Base-by-base conservation (phyloP, 257 asterid species). In the Nicotiana attenuata region DNA sequence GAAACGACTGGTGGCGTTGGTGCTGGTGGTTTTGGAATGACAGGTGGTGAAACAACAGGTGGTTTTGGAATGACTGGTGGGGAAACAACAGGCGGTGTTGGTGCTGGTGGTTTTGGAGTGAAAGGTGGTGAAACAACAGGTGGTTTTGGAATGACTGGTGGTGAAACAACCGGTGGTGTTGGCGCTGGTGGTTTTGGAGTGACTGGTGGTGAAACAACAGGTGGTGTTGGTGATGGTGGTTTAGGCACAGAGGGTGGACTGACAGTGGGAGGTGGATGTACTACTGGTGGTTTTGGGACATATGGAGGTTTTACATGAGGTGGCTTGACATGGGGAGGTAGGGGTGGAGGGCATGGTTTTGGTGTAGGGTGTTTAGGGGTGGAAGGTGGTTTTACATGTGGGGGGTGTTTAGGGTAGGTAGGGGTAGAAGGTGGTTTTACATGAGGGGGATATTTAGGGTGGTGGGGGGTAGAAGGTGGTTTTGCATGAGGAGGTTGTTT, bases 261-360 rank as follows among this genome's bases (percentile, higher is more conserved):
- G 56, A 68, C 31, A 68, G 53, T 0, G 88, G 91, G 31, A 87
- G 91, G 7, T 16, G 92, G 92, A 0, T 77, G 17, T 2, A 85
- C 83, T 5, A 81, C 5, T 0, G 91, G 93, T 9, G 93, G 93
- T 31, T 83, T 84, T 47, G 84, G 87, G 9, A 78, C 20, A 41
- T n/a, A n/a, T 7, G 86, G 89, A 55, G 89, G 89, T 4, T 7
- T 22, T 0, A 56, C 79, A 33, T 76, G 53, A n/a, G 88, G 85
- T 2, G 87, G 82, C 0, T 81, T 38, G 47, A 78, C 81, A 26
- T 53, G 17, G 0, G 88, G 83, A 11, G 91, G 91, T 26, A 3
- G 56, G 56, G 56, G 56, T 50, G 56, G 56, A 50, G 56, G 56
- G 56, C 56, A 50, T 13, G 56, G 65, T 60, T 8, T 60, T 60